Evolutionary conservation across 495 filamentous ascomycete genomes (phyloP).

Genomic region (Cudoniella acicularis): DNA sequence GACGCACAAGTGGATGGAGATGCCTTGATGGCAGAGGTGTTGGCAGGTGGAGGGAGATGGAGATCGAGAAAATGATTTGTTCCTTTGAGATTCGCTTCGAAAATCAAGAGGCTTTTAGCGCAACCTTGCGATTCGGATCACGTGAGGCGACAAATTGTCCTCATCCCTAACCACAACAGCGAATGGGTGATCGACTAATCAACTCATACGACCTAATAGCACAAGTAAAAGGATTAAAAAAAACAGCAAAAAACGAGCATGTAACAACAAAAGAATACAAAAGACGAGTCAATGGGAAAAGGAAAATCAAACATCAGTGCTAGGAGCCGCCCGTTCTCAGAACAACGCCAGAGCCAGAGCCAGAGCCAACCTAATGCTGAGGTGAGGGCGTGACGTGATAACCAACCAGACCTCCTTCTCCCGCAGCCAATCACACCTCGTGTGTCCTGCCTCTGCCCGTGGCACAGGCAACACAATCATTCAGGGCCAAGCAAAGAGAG

Average conservation of each 20-base stretch:
- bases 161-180: too few relatives aligned
- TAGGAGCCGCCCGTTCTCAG: not conserved
- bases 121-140: not conserved
- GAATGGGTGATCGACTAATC: too few relatives aligned
- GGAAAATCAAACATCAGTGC: not conserved
- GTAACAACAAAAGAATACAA: not conserved
- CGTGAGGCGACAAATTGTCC: too few relatives aligned
- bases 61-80: constrained; percentile 6
- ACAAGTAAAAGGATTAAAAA: too few relatives aligned
- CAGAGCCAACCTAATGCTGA: not conserved
- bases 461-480: constrained; percentile 26
- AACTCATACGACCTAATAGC: too few relatives aligned
- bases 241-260: not conserved
- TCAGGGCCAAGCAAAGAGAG: constrained; percentile 18
- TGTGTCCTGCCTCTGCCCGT: constrained; percentile 14
- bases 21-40: constrained; percentile 15
- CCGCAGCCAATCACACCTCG: constrained; percentile 17
- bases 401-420: not conserved
- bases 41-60: constrained; percentile 7
- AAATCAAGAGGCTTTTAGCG: not conserved
- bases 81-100: not conserved
- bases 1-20: constrained; percentile 14
- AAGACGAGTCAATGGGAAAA: not conserved
- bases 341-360: constrained; percentile 13
- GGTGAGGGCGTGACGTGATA: constrained; percentile 1